Base-by-base conservation (phyloP, 2,329 filamentous ascomycete genomes). In the Penicillium sumatraense region DNA sequence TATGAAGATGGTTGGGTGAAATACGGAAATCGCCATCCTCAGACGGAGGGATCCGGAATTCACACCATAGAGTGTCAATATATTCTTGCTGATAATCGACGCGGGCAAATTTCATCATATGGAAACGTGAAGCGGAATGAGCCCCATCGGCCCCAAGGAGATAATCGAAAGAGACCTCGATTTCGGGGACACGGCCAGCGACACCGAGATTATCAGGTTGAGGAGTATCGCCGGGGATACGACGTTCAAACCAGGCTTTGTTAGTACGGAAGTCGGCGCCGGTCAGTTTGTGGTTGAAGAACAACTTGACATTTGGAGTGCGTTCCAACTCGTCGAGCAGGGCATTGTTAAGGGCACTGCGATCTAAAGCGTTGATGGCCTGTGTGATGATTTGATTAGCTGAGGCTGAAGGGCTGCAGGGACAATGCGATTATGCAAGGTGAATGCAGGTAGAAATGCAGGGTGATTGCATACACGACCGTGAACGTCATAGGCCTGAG, bases 41-140 rank as follows among this genome's bases (percentile, higher is more conserved):
- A 0, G 74, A 69, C 10, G 90, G 82, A 18, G 84, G 80, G 58
- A 99, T 91, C 47, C 87, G 87, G 70, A 99, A 98, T 70, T 99
- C 95, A 73, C 93, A 98, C 95, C 95, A 99, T 5, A 98, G 78
- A 0, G 93, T 95, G 73, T 98, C 93, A 69, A 99, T 95, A 73
- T 99, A 99, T 66, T 91, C 86, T 71, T 99, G 95, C 65, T 89
- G 83, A 70, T 96, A 99, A 75, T 95, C 86, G 85, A 98, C 91
- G 10, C 89, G 86, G 1, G 89, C 85, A 67, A 86, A 97, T 76
- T 98, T 98, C 93, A 99, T 99, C 76, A 99, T 80, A 70, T 98
- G 92, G 71, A 91, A 96, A 49, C 95, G 84, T 3, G 93, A 88
- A 40, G 92, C 88, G 0, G 93, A 98, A 75, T 99, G 93, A 0